Conservation (phyloP, 2,329 filamentous ascomycete species). For the Cytospora piceicola region DNA sequence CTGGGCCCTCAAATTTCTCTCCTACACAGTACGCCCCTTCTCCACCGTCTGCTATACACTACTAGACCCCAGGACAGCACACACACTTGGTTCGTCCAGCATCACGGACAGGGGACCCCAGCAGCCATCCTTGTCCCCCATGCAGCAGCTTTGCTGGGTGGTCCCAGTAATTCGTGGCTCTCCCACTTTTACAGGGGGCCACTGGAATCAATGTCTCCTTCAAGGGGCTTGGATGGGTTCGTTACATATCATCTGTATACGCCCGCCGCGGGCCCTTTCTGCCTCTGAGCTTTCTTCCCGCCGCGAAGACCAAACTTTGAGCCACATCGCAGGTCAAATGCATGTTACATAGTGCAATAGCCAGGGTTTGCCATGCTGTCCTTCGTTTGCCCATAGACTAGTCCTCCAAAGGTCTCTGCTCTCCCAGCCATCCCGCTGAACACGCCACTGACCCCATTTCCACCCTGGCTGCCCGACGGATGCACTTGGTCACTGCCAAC, state of each 20-base stretch:
- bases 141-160: conserved; percentile 23
- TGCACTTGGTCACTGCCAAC: conserved; percentile 23
- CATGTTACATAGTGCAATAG: conserved; percentile 26
- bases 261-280: conserved; percentile 12
- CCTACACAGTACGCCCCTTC: conserved; percentile 19
- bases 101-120: conserved; percentile 18
- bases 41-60: conserved; percentile 18
- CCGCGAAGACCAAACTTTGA: conserved; percentile 16
- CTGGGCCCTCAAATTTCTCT: conserved; percentile 22
- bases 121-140: conserved; percentile 24
- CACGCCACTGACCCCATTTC: conserved; percentile 30
- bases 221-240: conserved; percentile 18
- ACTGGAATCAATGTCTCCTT: conserved; percentile 20
- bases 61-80: conserved; percentile 15
- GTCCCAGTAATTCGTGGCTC: conserved; percentile 23
- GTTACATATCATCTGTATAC: conserved; percentile 26
- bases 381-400: conserved; percentile 24
- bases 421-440: conserved; percentile 16
- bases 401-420: conserved; percentile 25
- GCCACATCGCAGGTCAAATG: conserved; percentile 25
- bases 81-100: neutral
- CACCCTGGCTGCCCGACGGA: conserved; percentile 33
- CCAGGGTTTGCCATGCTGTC: conserved; percentile 28
- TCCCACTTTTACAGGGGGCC: conserved; percentile 23
- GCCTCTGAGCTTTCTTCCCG: conserved; percentile 9